Percentiles rank a stretch among this genome's conserved stretches.
Evolutionary conservation across 192 early-diverging fungal species (phyloP).

Genomic region (Mortierella alpina): DNA sequence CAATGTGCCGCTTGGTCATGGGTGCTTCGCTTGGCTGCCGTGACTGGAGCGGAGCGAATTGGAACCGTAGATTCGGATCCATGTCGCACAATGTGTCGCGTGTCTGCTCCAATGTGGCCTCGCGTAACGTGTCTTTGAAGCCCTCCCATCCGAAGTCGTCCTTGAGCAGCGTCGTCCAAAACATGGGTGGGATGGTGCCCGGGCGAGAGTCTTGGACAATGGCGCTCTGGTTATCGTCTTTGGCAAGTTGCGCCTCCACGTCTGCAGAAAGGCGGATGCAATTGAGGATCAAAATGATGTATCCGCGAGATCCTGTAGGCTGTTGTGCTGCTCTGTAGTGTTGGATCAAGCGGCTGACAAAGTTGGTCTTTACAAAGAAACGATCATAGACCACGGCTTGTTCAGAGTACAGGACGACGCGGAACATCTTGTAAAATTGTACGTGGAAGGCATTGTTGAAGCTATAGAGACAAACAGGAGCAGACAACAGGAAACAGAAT

Average conservation of each 20-base stretch:
- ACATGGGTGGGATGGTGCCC: conserved; percentile 16
- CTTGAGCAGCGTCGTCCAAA: conserved; percentile 20
- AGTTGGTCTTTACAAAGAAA: conserved; percentile 26
- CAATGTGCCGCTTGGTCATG: conserved; percentile 39
- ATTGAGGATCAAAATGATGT: conserved; percentile 47
- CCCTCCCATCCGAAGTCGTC: conserved; percentile 15
- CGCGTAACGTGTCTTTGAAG: conserved; percentile 23
- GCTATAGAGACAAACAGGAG: conserved; percentile 1
- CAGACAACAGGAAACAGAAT: not conserved
- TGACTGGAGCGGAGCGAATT: conserved; percentile 51
- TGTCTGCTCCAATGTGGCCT: conserved; percentile 42
- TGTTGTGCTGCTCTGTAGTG: conserved; percentile 20
- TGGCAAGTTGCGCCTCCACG: conserved; percentile 5
- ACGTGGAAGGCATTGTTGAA: conserved; percentile 54
- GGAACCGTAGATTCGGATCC: conserved; percentile 45
- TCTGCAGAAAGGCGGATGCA: conserved; percentile 44
- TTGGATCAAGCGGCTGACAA: conserved; percentile 36
- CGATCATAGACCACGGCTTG: conserved; percentile 20
- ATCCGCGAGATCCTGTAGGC: conserved; percentile 39
- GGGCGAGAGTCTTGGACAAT: not conserved
- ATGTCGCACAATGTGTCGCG: conserved; percentile 38
- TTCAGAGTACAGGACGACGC: conserved; percentile 38
- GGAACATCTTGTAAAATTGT: conserved; percentile 49
- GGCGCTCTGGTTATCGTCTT: not conserved
- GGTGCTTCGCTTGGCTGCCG: conserved; percentile 35